Conservation (phyloP, 768 basidiomycete species). For the Suillus hirtellus region DNA sequence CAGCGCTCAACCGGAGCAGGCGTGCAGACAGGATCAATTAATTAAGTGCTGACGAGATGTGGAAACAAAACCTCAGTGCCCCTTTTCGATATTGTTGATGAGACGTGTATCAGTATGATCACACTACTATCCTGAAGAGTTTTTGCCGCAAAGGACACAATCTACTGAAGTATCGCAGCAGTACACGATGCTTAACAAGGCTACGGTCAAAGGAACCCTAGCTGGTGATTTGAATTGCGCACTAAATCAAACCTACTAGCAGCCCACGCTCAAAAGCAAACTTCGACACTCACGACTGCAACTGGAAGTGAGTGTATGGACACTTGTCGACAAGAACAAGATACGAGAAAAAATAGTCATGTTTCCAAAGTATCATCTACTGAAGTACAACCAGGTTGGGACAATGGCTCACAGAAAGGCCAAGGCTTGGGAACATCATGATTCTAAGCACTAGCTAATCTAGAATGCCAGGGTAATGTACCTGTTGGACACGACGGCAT, state of each 20-base stretch:
- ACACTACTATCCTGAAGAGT: not conserved
- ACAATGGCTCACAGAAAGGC: not conserved
- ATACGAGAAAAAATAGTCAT: not conserved
- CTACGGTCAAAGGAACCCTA: not conserved
- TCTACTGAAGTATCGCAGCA: not conserved
- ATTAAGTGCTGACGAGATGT: not conserved
- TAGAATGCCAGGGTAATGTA: constrained; percentile 55
- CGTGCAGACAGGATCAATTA: not conserved
- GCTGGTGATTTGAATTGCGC: not conserved
- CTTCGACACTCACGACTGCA: not conserved
- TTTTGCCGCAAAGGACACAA: not conserved
- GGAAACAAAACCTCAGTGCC: not conserved
- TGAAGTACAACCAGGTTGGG: not conserved
- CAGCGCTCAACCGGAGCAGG: not conserved
- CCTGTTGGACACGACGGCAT: constrained; percentile 32
- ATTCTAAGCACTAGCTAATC: constrained; percentile 6
- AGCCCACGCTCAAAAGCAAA: not conserved
- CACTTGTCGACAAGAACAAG: not conserved
- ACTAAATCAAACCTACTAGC: not conserved
- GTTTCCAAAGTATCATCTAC: not conserved
- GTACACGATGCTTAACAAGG: not conserved
- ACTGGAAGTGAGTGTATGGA: not conserved
- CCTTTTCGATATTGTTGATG: not conserved
- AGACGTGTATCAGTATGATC: not conserved
- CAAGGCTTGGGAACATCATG: not conserved